phyloP scores from a whole-genome alignment of 202 grass and related monocot species.

The Digitaria exilis region DNA sequence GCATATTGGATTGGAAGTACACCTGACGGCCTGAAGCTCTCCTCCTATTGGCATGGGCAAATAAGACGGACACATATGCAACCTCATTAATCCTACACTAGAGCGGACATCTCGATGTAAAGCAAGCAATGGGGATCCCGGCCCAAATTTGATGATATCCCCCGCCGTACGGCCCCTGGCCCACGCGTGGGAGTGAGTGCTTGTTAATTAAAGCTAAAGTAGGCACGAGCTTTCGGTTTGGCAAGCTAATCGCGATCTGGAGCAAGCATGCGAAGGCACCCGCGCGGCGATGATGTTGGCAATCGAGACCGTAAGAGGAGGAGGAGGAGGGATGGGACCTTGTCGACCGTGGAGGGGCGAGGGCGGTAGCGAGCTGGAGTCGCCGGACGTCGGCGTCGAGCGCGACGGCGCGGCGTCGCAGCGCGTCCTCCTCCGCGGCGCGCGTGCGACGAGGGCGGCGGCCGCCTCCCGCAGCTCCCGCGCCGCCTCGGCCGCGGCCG shows the following conservation, averaged over 20 bases:
- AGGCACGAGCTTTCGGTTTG: not conserved
- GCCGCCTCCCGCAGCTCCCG: conserved; percentile 82
- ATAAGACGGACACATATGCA: not conserved
- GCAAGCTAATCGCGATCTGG: not conserved
- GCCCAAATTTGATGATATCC: not conserved
- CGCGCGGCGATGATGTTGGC: not conserved
- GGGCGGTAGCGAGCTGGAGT: conserved; percentile 42
- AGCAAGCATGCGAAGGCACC: not conserved
- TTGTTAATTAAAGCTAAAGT: not conserved
- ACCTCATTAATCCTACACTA: not conserved
- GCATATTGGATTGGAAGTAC: not conserved
- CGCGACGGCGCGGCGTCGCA: conserved; percentile 62
- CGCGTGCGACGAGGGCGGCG: conserved; percentile 43
- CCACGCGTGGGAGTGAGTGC: not conserved
- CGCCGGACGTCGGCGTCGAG: conserved; percentile 66
- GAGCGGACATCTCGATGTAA: not conserved
- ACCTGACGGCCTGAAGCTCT: not conserved
- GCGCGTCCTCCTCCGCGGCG: conserved; percentile 71
- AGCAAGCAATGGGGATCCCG: not conserved
- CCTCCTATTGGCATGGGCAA: not conserved
- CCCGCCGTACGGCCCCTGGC: not conserved
- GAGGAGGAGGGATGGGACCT: conserved; percentile 36
- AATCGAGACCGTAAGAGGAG: not conserved
- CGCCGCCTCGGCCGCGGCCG: conserved; percentile 66
- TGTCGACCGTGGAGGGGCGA: conserved; percentile 61